Evolutionary conservation across 2,329 filamentous ascomycete genomes (phyloP).

Genomic region (Clonostachys chloroleuca): DNA sequence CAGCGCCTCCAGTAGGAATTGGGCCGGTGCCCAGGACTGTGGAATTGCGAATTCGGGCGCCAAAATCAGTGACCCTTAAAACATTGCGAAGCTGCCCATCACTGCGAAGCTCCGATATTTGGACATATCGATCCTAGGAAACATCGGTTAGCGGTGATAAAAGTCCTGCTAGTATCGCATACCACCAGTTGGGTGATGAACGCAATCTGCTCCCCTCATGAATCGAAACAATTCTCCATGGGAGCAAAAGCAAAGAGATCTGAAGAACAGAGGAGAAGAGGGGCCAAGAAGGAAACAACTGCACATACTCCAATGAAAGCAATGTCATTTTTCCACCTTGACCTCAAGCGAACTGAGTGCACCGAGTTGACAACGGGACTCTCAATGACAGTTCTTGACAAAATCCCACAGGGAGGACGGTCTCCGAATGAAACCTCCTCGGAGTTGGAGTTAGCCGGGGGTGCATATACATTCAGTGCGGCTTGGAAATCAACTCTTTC

Average conservation of each 20-base stretch:
- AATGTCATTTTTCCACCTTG: slow-evolving; percentile 69
- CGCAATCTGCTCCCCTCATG: too few relatives aligned
- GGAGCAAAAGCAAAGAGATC: too few relatives aligned
- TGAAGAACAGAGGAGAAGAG: not conserved
- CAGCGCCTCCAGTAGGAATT: not conserved
- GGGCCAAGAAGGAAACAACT: not conserved
- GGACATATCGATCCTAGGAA: slow-evolving; percentile 67
- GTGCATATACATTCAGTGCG: slow-evolving; percentile 28
- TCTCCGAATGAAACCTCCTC: slow-evolving; percentile 6
- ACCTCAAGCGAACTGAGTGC: slow-evolving; percentile 73
- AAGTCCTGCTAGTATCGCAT: too few relatives aligned
- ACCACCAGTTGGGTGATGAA: too few relatives aligned
- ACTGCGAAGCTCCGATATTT: slow-evolving; percentile 69
- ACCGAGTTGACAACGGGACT: slow-evolving; percentile 75
- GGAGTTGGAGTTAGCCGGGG: not conserved
- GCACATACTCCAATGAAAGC: slow-evolving; percentile 73
- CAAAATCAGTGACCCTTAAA: slow-evolving; percentile 75
- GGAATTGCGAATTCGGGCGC: slow-evolving; percentile 73
- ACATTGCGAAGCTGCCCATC: slow-evolving; percentile 71
- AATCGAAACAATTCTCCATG: too few relatives aligned
- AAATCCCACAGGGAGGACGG: slow-evolving; percentile 60
- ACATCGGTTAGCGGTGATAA: not conserved
- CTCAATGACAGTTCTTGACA: slow-evolving; percentile 73
- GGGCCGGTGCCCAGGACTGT: slow-evolving; percentile 60
- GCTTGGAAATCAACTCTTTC: slow-evolving; percentile 39